phyloP scores from a whole-genome alignment of 345 rosid genomes.

The Lepidium africanum region DNA sequence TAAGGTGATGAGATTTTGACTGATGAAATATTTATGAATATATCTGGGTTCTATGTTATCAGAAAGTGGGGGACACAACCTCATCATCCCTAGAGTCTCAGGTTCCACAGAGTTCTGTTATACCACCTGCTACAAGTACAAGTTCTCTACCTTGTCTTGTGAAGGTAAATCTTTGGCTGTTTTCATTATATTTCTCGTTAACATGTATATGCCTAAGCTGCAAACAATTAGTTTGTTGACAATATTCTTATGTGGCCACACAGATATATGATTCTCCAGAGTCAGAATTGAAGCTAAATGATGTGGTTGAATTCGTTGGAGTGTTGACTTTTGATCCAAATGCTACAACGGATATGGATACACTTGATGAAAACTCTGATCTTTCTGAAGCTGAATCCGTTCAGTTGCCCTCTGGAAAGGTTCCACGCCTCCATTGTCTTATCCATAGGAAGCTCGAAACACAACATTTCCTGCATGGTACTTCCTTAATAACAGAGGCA shows the following conservation, averaged over 20 bases:
- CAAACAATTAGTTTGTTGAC: background rate
- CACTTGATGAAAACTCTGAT: slow-evolving; percentile 34
- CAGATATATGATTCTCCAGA: slow-evolving; percentile 83
- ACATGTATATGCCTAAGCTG: background rate
- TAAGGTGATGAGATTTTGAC: background rate
- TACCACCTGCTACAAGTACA: slow-evolving; percentile 16
- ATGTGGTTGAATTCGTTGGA: slow-evolving; percentile 82
- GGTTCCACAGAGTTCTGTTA: slow-evolving; percentile 20
- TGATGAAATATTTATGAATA: background rate
- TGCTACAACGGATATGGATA: slow-evolving; percentile 28
- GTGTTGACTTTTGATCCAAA: slow-evolving; percentile 60
- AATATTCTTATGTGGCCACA: background rate
- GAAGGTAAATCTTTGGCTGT: slow-evolving; percentile 36
- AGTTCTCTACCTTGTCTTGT: slow-evolving; percentile 63
- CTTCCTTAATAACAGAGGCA: slow-evolving; percentile 54
- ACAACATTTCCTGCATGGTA: slow-evolving; percentile 43
- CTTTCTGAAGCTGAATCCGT: slow-evolving; percentile 42
- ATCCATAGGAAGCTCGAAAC: slow-evolving; percentile 68
- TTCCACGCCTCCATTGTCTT: slow-evolving; percentile 86
- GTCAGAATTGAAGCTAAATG: slow-evolving; percentile 77
- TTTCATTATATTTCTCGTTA: background rate
- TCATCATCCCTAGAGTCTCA: slow-evolving; percentile 35
- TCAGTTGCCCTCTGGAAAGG: slow-evolving; percentile 59
- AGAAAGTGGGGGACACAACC: slow-evolving; percentile 59
- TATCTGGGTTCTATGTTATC: background rate